A percentile compares a stretch with the other conserved stretches of the same genome.
Evolutionary conservation across 306 rosid species (phyloP).

Genomic region (Trifolium subterraneum): DNA sequence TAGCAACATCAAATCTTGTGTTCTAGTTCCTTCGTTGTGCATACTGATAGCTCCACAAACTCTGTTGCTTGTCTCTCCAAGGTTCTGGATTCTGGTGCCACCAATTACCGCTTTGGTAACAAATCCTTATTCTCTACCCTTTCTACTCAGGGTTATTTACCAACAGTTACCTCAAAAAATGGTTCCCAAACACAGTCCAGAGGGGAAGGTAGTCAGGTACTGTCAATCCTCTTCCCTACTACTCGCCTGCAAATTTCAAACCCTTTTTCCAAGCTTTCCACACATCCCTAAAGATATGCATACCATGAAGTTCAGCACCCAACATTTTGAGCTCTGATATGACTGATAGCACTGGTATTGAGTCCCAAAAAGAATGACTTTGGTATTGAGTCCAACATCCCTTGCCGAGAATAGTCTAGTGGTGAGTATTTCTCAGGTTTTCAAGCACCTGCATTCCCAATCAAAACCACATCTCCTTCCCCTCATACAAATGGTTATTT

Average conservation of each 20-base stretch:
- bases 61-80: not conserved
- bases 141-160: not conserved
- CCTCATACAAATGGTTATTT: not conserved
- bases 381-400: not conserved
- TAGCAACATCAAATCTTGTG: not conserved
- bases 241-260: not conserved
- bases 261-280: not conserved
- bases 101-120: not conserved
- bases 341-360: no score
- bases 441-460: not conserved
- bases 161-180: not conserved
- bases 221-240: not conserved
- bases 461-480: not conserved
- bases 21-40: not conserved
- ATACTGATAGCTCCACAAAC: not conserved
- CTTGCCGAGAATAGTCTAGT: not conserved
- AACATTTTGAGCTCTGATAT: constrained; percentile 10
- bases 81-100: not conserved
- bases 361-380: not conserved
- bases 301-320: not conserved
- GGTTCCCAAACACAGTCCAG: not conserved
- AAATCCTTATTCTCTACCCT: not conserved
- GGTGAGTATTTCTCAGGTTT: not conserved
- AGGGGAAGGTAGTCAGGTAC: not conserved
- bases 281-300: not conserved